Base-by-base conservation (phyloP, 306 rosid genomes). In the Glycyrrhiza uralensis region DNA sequence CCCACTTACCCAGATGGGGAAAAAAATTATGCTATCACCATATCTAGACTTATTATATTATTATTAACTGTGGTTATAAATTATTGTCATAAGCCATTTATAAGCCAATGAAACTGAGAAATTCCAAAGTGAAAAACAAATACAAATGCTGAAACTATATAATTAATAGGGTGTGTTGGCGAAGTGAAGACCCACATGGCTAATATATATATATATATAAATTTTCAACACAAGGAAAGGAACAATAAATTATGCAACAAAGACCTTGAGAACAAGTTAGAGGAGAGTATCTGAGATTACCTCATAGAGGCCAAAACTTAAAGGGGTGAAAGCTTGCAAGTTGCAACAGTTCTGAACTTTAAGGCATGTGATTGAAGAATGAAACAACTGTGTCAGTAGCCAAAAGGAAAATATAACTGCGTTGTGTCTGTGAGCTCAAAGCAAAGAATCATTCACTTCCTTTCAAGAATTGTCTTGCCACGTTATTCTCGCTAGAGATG, bases 391-490 rank as follows among this genome's bases (percentile, higher is more conserved):
- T 67, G 10, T 52, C 38, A 24, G 38, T 18, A 32, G 26, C 46
- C 29, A 61, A 71, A 72, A 80, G n/a, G n/a, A n/a, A n/a, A n/a
- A n/a, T n/a, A n/a, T n/a, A n/a, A n/a, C n/a, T n/a, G n/a, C n/a
- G n/a, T n/a, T n/a, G n/a, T n/a, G n/a, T n/a, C n/a, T 83, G 19
- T 44, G 33, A 69, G 75, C 79, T 66, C 85, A 87, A 79, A 86
- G 96, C 58, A 89, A 92, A 83, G 94, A 83, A 92, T 81, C 65
- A 56, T 73, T 80, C 72, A 45, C 64, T 63, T 20, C 20, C 61
- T 72, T 47, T 65, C 5, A 15, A 19, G 59, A 26, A 42, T n/a
- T 59, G 60, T 50, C 72, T 66, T 49, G 46, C 50, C 66, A 66
- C 66, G 67, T 75, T 65, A 65, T 65, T 65, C 72, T 28, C 23